Conservation (phyloP, 129 eudicot species). For the Lonicera japonica region DNA sequence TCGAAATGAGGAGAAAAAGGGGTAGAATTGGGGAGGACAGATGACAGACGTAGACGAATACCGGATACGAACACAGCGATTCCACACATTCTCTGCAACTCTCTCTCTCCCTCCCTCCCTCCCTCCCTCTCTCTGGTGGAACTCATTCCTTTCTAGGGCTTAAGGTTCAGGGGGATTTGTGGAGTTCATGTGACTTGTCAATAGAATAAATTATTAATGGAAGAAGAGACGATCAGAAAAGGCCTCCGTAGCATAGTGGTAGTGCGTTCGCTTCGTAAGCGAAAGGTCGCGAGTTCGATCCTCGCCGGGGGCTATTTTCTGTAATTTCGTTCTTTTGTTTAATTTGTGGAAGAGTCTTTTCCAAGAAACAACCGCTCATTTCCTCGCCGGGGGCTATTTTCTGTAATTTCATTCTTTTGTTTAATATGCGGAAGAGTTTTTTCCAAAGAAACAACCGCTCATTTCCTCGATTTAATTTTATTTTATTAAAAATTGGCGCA, state of each 20-base stretch:
- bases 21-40: conserved; percentile 15
- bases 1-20: conserved; percentile 18
- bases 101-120: not conserved
- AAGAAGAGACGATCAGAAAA: not conserved
- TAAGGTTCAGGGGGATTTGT: too few species aligned
- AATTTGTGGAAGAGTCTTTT: too few species aligned
- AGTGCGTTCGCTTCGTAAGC: conserved; percentile 99
- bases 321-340: too few species aligned
- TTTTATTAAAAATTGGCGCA: too few species aligned
- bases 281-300: conserved; percentile 99
- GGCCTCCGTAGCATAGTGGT: conserved; percentile 99
- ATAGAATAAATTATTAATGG: conserved; percentile 4
- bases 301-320: conserved; percentile 99
- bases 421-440: too few species aligned
- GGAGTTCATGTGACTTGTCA: too few species aligned
- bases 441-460: too few species aligned
- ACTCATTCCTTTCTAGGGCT: too few species aligned
- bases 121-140: conserved; percentile 8
- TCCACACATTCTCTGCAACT: conserved; percentile 64
- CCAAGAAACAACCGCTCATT: not conserved
- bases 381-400: conserved; percentile 6
- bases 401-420: too few species aligned
- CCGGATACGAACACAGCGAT: conserved; percentile 65
- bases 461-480: too few species aligned
- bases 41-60: conserved; percentile 40